phyloP scores from a whole-genome alignment of 805 yeast species.

The Ogataea methylovora region DNA sequence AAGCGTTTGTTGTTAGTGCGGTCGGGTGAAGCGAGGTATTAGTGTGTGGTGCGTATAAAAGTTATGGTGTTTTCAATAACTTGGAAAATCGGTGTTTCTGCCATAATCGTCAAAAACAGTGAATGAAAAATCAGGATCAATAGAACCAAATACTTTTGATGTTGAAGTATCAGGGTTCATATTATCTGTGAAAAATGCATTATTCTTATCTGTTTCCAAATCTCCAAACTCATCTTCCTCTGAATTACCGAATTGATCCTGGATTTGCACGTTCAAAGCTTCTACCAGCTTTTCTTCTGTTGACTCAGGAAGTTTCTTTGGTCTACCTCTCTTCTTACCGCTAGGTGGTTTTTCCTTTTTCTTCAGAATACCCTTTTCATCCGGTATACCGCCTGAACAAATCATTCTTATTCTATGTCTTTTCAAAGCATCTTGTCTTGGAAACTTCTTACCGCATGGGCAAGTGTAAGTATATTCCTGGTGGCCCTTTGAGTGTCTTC shows the following conservation, averaged over 20 bases:
- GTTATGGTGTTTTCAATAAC: neutral
- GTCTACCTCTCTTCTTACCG: conserved; percentile 29
- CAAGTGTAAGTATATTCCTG: conserved; percentile 65
- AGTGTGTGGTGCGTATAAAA: no score
- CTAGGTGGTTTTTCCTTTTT: conserved; percentile 14
- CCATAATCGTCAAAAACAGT: conserved; percentile 1
- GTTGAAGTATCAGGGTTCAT: neutral
- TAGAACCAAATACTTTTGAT: neutral
- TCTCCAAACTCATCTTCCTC: neutral
- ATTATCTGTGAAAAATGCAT: neutral
- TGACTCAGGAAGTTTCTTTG: conserved; percentile 11
- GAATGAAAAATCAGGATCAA: conserved; percentile 1
- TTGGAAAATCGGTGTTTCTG: neutral
- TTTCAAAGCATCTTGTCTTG: conserved; percentile 81
- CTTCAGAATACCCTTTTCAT: conserved; percentile 20
- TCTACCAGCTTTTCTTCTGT: neutral
- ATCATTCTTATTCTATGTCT: conserved; percentile 75
- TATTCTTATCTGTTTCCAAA: neutral
- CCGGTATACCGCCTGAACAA: conserved; percentile 65
- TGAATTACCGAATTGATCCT: neutral
- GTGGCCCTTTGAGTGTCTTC: conserved; percentile 86
- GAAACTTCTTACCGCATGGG: conserved; percentile 91
- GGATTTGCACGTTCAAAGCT: neutral
- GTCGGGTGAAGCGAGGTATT: no score
- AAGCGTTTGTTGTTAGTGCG: no score